Percentiles rank a stretch among this genome's conserved stretches.
Evolutionary conservation across 371 early-diverging fungal genomes (phyloP).

Genomic region (Chytridium lagenaria): DNA sequence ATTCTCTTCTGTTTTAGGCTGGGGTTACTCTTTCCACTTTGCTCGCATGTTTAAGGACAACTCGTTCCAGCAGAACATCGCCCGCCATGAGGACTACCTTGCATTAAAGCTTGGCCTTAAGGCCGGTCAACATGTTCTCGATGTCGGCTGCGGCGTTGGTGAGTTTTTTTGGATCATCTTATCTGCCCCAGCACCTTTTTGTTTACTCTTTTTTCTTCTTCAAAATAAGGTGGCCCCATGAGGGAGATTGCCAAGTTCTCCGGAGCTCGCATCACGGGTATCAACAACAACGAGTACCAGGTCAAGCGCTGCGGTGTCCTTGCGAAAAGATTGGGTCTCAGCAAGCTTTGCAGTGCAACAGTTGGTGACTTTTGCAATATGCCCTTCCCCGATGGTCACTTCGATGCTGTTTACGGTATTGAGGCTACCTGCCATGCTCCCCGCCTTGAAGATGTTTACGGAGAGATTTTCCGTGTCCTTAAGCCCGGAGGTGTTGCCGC

Average conservation of each 20-base stretch:
- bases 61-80: constrained; percentile 79
- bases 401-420: constrained; percentile 89
- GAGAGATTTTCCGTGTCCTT: constrained; percentile 85
- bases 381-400: constrained; percentile 80
- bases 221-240: constrained; percentile 83
- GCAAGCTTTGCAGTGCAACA: constrained; percentile 44
- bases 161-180: constrained; percentile 21
- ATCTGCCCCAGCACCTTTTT: no score
- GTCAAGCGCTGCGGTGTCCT: constrained; percentile 78
- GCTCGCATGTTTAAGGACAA: constrained; percentile 79
- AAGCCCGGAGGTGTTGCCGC: constrained; percentile 92
- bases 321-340: constrained; percentile 68
- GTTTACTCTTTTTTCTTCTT: not conserved
- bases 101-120: constrained; percentile 76
- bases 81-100: constrained; percentile 90
- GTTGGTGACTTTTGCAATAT: constrained; percentile 93
- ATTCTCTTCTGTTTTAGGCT: constrained; percentile 55
- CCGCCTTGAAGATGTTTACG: constrained; percentile 81
- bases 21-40: constrained; percentile 95
- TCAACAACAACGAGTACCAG: constrained; percentile 97
- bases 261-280: constrained; percentile 86
- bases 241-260: constrained; percentile 89
- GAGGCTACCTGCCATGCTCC: constrained; percentile 86
- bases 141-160: constrained; percentile 92
- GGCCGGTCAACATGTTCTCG: constrained; percentile 68